Conservation (phyloP, 768 basidiomycete genomes). For the Kwoniella heveanensis region DNA sequence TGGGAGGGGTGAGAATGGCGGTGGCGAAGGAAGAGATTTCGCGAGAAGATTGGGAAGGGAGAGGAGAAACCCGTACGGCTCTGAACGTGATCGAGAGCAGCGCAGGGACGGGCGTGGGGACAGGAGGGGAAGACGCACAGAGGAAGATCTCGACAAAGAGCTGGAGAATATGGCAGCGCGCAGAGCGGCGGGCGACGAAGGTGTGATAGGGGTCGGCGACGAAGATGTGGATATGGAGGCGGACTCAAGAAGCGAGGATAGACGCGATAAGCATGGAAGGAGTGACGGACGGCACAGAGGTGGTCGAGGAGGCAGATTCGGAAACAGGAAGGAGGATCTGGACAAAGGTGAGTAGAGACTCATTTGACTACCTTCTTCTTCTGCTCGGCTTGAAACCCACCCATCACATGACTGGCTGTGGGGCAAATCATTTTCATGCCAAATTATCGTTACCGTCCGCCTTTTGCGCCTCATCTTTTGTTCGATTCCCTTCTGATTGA, state of each 20-base stretch:
- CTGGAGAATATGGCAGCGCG: slow-evolving; percentile 84
- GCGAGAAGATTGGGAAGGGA: slow-evolving; percentile 39
- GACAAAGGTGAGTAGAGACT: slow-evolving; percentile 47
- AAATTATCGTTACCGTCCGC: too few species aligned
- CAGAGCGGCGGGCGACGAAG: slow-evolving; percentile 74
- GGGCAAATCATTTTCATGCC: too few species aligned
- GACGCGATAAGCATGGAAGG: slow-evolving; percentile 6
- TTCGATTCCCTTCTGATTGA: too few species aligned
- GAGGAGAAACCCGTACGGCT: slow-evolving; percentile 70
- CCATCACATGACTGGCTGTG: too few species aligned
- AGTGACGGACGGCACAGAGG: not conserved
- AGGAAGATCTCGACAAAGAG: slow-evolving; percentile 86
- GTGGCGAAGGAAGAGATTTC: slow-evolving; percentile 36
- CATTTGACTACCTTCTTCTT: too few species aligned
- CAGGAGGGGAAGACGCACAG: slow-evolving; percentile 83
- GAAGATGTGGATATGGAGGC: slow-evolving; percentile 62
- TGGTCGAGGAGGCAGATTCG: slow-evolving; percentile 17
- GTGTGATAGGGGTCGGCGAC: slow-evolving; percentile 62
- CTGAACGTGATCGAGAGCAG: slow-evolving; percentile 1
- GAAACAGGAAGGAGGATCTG: slow-evolving; percentile 40
- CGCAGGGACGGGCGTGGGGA: slow-evolving; percentile 74
- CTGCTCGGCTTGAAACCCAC: too few species aligned
- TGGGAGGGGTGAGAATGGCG: slow-evolving; percentile 20
- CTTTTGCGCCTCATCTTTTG: too few species aligned
- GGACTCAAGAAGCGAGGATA: not conserved